Evolutionary conservation across 768 basidiomycete genomes (phyloP).

Genomic region (Agrocybe pediades): DNA sequence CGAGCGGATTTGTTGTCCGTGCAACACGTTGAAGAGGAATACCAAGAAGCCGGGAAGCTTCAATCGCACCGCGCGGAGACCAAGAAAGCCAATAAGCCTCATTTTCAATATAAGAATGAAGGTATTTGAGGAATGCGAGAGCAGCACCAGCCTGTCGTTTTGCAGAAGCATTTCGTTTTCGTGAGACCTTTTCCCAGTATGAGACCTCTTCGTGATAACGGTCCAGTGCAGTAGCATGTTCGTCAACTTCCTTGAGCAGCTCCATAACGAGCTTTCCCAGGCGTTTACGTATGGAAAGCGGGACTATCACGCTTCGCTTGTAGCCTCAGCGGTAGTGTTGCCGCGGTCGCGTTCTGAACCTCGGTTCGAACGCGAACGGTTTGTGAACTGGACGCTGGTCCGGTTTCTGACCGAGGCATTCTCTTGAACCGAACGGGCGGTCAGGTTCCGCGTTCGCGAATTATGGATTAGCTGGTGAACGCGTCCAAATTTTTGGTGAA

Average conservation of each 20-base stretch:
- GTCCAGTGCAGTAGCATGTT: constrained; percentile 19
- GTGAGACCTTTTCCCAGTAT: constrained; percentile 15
- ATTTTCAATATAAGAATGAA: constrained; percentile 15
- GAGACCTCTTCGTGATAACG: constrained; percentile 16
- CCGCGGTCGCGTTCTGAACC: no score
- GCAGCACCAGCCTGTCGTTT: constrained; percentile 20
- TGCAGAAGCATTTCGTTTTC: background rate
- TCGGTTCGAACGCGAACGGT: no score
- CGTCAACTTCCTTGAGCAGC: constrained; percentile 22
- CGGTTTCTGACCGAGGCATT: no score
- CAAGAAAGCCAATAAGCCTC: constrained; percentile 27
- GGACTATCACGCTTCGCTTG: no score
- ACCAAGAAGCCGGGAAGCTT: constrained; percentile 24
- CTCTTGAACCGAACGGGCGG: no score
- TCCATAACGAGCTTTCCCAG: constrained; percentile 20
- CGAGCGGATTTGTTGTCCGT: constrained; percentile 36
- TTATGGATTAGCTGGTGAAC: no score
- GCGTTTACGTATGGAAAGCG: no score
- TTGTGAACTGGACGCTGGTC: no score
- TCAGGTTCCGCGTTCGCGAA: no score
- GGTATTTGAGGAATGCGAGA: constrained; percentile 20
- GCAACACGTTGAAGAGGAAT: constrained; percentile 21
- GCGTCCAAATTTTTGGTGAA: no score
- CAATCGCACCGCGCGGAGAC: constrained; percentile 26
- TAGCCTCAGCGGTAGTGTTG: no score